phyloP scores from a whole-genome alignment of 768 basidiomycete species.

The Lentinula raphanica region DNA sequence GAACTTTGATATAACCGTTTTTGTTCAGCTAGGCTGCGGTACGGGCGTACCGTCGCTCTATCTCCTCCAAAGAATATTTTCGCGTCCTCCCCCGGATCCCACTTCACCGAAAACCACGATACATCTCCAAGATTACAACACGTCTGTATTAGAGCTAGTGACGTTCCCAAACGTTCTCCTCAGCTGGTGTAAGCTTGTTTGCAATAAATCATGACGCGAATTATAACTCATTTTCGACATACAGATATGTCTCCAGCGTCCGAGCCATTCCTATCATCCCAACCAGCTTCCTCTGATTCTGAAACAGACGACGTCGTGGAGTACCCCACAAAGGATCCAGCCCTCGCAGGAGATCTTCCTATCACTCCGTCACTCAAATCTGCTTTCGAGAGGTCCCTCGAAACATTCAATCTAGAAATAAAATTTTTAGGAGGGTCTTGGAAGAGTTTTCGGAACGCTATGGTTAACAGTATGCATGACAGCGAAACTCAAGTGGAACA shows the following conservation, averaged over 20 bases:
- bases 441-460: conserved; percentile 43
- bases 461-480: conserved; percentile 19
- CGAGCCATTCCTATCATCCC: conserved; percentile 31
- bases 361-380: conserved; percentile 58
- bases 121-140: conserved; percentile 91
- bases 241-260: conserved; percentile 63
- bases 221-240: conserved; percentile 4
- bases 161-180: conserved; percentile 76
- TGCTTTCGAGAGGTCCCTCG: conserved; percentile 61
- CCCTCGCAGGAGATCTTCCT: conserved; percentile 52
- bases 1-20: background rate
- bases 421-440: conserved; percentile 83
- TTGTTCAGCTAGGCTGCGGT: conserved; percentile 85
- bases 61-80: conserved; percentile 60
- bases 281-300: conserved; percentile 16
- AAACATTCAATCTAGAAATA: conserved; percentile 48
- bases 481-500: background rate
- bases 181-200: conserved; percentile 65
- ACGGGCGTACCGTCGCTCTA: conserved; percentile 82
- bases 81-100: conserved; percentile 13
- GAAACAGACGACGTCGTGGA: conserved; percentile 17
- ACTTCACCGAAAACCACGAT: conserved; percentile 39
- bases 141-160: conserved; percentile 70
- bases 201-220: no score
- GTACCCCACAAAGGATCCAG: conserved; percentile 24